A percentile compares a stretch with the other conserved stretches of the same genome.
These are phyloP conservation scores for Malus hybrid DNA, from an alignment of 331 rosid genomes.

Conservation along the genomic window DNA sequence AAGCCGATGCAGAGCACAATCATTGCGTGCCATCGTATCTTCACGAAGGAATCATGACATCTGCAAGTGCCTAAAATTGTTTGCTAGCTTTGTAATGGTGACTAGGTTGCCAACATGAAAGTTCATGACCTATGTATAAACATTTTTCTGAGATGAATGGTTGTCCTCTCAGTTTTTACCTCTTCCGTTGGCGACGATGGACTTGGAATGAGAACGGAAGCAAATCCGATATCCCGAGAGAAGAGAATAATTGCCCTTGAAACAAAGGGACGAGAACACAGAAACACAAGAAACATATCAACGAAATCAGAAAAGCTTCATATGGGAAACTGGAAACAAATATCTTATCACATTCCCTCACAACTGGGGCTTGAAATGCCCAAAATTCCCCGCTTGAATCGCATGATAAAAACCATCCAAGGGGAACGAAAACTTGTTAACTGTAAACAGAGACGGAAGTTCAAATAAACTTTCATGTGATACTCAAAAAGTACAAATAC, in stretches of 20 bases:
- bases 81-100: background rate
- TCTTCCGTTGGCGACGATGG: background rate
- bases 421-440: conserved; percentile 35
- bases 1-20: conserved; percentile 12
- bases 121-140: background rate
- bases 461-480: conserved; percentile 18
- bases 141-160: background rate
- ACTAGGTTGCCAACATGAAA: background rate
- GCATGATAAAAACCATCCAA: conserved; percentile 62
- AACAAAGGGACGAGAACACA: background rate
- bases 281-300: background rate
- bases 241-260: background rate
- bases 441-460: conserved; percentile 10
- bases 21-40: conserved; percentile 12
- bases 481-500: conserved; percentile 31
- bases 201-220: background rate
- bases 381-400: conserved; percentile 57
- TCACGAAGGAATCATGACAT: conserved; percentile 33
- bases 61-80: conserved; percentile 32
- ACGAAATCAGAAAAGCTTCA: conserved; percentile 6
- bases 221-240: background rate
- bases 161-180: background rate
- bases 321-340: conserved; percentile 16
- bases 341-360: conserved; percentile 18
- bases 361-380: conserved; percentile 33